Conservation (phyloP, 805 yeast genomes). For the Suhomyces sp. region DNA sequence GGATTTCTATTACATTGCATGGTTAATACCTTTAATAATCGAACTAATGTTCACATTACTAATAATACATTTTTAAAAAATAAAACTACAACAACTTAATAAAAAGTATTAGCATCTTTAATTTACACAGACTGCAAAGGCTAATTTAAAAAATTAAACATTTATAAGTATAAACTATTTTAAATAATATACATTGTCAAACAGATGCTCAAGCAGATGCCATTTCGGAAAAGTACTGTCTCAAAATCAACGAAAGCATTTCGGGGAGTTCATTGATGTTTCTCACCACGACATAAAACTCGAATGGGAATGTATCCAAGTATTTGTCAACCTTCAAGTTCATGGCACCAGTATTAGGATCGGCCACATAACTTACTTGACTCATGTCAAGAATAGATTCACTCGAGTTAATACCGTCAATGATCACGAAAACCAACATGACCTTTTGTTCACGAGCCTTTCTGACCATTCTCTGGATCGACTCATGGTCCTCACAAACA, state of each 20-base stretch:
- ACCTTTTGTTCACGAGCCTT: conserved; percentile 87
- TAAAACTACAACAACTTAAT: neutral
- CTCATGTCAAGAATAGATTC: conserved; percentile 93
- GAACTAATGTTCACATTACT: neutral
- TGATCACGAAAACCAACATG: conserved; percentile 91
- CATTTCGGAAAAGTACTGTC: conserved; percentile 84
- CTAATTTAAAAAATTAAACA: neutral
- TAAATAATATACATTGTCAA: neutral
- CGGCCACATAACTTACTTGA: conserved; percentile 81
- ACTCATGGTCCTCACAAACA: conserved; percentile 91
- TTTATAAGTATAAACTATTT: neutral
- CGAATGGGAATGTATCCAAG: conserved; percentile 93
- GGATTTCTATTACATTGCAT: neutral
- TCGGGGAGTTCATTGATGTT: conserved; percentile 87
- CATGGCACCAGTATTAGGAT: conserved; percentile 60
- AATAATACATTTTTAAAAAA: neutral
- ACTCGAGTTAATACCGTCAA: conserved; percentile 81
- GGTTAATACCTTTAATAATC: neutral
- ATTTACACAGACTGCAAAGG: neutral
- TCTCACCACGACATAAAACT: conserved; percentile 90
- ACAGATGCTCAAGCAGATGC: conserved; percentile 2
- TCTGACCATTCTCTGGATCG: conserved; percentile 78
- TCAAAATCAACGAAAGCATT: conserved; percentile 80
- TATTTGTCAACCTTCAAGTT: conserved; percentile 76
- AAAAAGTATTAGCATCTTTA: no score